Evolutionary conservation across 257 asterid species (phyloP).

Genomic region (Nicotiana knightiana): DNA sequence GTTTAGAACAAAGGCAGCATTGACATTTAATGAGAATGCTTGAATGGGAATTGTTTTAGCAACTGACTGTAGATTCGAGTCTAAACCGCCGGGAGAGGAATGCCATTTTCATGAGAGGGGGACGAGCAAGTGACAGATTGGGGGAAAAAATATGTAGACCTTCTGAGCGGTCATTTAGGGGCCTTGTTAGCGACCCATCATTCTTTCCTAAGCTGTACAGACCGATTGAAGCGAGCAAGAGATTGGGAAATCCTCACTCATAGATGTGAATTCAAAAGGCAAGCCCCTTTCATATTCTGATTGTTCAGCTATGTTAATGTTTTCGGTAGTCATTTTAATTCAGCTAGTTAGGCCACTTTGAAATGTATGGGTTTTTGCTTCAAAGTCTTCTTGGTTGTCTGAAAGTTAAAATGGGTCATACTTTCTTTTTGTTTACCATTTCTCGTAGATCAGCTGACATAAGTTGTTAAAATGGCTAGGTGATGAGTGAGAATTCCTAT

Average conservation of each 20-base stretch:
- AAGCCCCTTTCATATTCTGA: not conserved
- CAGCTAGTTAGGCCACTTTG: not conserved
- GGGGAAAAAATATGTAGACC: too few species aligned
- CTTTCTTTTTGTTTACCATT: not conserved
- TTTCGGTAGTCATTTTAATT: not conserved
- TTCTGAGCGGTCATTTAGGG: too few species aligned
- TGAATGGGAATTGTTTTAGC: slow-evolving; percentile 3
- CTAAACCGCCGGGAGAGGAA: not conserved
- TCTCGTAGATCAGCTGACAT: not conserved
- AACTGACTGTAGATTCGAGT: slow-evolving; percentile 2
- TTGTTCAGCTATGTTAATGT: not conserved
- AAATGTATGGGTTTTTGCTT: not conserved
- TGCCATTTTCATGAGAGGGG: not conserved
- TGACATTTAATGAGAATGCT: slow-evolving; percentile 4
- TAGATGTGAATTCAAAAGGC: too few species aligned
- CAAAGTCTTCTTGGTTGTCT: not conserved
- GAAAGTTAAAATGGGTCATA: not conserved
- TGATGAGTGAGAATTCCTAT: not conserved
- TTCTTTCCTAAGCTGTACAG: too few species aligned
- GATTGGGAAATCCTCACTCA: too few species aligned
- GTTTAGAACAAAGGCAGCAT: not conserved
- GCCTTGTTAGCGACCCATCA: too few species aligned
- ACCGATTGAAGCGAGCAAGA: too few species aligned
- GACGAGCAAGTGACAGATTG: too few species aligned
- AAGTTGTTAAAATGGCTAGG: not conserved